phyloP scores from a whole-genome alignment of 2,329 filamentous ascomycete species.

The Aspergillus brunneoviolaceus region DNA sequence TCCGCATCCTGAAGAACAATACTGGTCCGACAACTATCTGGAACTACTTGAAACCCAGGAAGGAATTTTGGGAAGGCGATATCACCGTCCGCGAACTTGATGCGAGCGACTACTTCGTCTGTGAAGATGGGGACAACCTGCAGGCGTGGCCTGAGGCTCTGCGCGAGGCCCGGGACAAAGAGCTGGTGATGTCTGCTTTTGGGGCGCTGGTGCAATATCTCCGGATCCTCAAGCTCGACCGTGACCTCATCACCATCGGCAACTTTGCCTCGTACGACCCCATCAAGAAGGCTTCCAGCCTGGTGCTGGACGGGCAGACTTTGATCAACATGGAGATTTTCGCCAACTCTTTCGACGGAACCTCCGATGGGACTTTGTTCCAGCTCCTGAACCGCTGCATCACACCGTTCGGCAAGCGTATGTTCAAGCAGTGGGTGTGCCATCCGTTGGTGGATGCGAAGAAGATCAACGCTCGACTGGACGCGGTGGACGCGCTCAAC shows the following conservation, averaged over 20 bases:
- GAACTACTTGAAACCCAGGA: slow-evolving; percentile 84
- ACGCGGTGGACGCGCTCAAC: slow-evolving; percentile 91
- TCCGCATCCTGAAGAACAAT: slow-evolving; percentile 95
- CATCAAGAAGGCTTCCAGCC: slow-evolving; percentile 82
- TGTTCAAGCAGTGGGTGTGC: slow-evolving; percentile 96
- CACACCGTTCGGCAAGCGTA: slow-evolving; percentile 93
- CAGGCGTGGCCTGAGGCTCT: slow-evolving; percentile 78
- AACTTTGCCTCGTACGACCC: slow-evolving; percentile 92
- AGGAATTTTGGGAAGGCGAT: slow-evolving; percentile 90
- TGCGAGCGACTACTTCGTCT: slow-evolving; percentile 74
- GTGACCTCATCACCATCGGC: slow-evolving; percentile 79
- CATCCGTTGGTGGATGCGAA: slow-evolving; percentile 84
- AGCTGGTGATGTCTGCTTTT: slow-evolving; percentile 83
- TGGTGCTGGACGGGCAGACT: slow-evolving; percentile 93
- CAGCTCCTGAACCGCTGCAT: slow-evolving; percentile 88
- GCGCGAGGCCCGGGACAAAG: slow-evolving; percentile 70
- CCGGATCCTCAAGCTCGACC: slow-evolving; percentile 81
- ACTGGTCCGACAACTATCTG: slow-evolving; percentile 89
- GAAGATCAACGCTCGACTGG: slow-evolving; percentile 89
- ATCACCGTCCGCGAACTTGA: slow-evolving; percentile 78
- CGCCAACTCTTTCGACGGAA: slow-evolving; percentile 85
- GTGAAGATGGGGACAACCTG: slow-evolving; percentile 55
- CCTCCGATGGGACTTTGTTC: slow-evolving; percentile 83
- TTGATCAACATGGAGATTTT: slow-evolving; percentile 98
- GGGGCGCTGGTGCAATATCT: slow-evolving; percentile 88